These are phyloP conservation scores for Suaeda aralocaspica DNA, from an alignment of 148 eudicot species.

Conservation along the genomic window DNA sequence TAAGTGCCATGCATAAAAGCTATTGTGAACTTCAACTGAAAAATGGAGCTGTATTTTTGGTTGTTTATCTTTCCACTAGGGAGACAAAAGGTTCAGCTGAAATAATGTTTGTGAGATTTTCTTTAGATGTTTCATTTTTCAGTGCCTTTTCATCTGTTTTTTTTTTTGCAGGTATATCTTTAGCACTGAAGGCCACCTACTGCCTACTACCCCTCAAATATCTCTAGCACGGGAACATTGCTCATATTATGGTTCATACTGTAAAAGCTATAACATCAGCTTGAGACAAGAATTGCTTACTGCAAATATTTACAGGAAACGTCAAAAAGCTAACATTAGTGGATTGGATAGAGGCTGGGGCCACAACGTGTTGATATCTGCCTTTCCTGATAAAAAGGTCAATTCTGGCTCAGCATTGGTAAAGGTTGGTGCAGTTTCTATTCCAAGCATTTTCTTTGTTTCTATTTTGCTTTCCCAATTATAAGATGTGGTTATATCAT, in stretches of 20 bases:
- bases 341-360: conserved; percentile 30
- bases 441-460: not conserved
- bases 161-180: conserved; percentile 62
- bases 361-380: conserved; percentile 27
- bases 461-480: no score
- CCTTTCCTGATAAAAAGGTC: conserved; percentile 29
- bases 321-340: conserved; percentile 43
- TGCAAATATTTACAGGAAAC: conserved; percentile 31
- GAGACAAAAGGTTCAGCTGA: not conserved
- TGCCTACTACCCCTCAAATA: conserved; percentile 88
- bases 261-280: conserved; percentile 39
- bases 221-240: conserved; percentile 78
- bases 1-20: conserved; percentile 33
- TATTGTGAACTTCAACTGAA: not conserved
- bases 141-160: conserved; percentile 2
- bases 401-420: conserved; percentile 53
- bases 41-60: not conserved
- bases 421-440: conserved; percentile 47
- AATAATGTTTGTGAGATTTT: not conserved
- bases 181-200: conserved; percentile 94
- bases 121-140: not conserved
- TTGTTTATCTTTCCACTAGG: not conserved
- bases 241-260: conserved; percentile 80
- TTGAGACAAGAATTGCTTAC: conserved; percentile 38
- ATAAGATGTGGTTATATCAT: no score